These are phyloP conservation scores for Naganishia sp. DNA, from an alignment of 1,284 basidiomycete genomes.

Conservation along the genomic window DNA sequence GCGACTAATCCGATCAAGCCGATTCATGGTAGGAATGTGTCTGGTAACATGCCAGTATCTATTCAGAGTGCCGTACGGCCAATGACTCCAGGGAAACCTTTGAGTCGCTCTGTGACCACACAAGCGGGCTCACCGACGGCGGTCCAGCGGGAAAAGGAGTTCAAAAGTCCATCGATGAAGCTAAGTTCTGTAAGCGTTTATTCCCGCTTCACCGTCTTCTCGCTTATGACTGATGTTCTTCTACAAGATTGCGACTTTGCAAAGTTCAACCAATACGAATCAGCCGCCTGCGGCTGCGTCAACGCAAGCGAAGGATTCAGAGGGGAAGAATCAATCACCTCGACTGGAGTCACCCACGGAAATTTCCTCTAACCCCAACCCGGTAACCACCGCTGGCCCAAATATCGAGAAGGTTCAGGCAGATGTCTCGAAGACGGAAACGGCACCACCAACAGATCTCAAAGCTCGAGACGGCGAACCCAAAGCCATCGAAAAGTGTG, in stretches of 20 bases:
- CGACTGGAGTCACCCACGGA: too few species aligned
- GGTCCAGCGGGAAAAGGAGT: not conserved
- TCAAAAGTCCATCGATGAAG: too few species aligned
- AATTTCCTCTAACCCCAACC: too few species aligned
- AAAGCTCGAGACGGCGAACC: not conserved
- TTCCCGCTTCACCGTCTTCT: not conserved
- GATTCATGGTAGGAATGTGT: conserved; percentile 1
- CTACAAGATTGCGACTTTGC: not conserved
- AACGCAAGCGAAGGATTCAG: too few species aligned
- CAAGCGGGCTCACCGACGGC: not conserved
- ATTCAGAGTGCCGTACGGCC: conserved; percentile 2
- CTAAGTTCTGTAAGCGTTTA: not conserved
- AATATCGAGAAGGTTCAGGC: too few species aligned
- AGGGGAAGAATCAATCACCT: too few species aligned
- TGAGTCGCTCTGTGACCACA: not conserved
- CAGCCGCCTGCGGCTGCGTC: not conserved
- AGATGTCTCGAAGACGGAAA: not conserved
- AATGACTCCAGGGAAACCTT: conserved; percentile 1
- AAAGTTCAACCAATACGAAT: not conserved
- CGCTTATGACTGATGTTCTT: not conserved
- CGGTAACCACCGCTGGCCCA: too few species aligned
- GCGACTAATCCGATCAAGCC: conserved; percentile 11
- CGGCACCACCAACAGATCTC: not conserved
- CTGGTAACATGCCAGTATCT: conserved; percentile 6
- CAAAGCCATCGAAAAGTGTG: not conserved